phyloP scores from a whole-genome alignment of 768 basidiomycete species.

The Mycena albidolilacea region DNA sequence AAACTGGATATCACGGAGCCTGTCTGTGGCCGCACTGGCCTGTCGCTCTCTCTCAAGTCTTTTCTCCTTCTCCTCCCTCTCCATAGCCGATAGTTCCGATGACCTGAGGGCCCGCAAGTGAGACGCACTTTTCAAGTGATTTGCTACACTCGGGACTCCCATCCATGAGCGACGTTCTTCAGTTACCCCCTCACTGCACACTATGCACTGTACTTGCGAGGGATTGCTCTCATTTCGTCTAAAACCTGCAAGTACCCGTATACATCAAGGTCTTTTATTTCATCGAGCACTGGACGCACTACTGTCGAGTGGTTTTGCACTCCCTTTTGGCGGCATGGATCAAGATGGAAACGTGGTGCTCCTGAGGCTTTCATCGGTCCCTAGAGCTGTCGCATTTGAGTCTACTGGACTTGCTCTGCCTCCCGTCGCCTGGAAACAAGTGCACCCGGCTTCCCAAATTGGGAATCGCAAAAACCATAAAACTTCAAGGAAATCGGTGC shows the following conservation, averaged over 20 bases:
- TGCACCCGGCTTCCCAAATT: neutral
- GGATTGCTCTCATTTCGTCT: neutral
- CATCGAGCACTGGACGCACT: neutral
- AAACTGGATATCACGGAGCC: neutral
- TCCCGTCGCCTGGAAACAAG: neutral
- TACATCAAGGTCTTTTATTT: neutral
- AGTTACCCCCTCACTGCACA: neutral
- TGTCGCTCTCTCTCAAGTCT: neutral
- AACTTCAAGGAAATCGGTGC: neutral
- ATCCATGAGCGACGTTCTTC: neutral
- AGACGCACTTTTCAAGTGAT: neutral
- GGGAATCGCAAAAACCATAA: slow-evolving; percentile 1
- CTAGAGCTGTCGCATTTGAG: neutral
- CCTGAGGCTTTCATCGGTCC: neutral
- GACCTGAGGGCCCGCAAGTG: neutral
- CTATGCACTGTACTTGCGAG: neutral
- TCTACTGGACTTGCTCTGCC: neutral
- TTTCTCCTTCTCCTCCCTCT: neutral
- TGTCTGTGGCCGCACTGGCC: neutral
- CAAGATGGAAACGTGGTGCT: neutral
- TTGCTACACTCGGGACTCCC: neutral
- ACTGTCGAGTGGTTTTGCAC: neutral
- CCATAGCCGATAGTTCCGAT: neutral
- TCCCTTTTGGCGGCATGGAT: slow-evolving; percentile 8
- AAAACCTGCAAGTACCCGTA: neutral